Conservation (phyloP, 75 land plant genomes). For the Sequoiadendron giganteum region DNA sequence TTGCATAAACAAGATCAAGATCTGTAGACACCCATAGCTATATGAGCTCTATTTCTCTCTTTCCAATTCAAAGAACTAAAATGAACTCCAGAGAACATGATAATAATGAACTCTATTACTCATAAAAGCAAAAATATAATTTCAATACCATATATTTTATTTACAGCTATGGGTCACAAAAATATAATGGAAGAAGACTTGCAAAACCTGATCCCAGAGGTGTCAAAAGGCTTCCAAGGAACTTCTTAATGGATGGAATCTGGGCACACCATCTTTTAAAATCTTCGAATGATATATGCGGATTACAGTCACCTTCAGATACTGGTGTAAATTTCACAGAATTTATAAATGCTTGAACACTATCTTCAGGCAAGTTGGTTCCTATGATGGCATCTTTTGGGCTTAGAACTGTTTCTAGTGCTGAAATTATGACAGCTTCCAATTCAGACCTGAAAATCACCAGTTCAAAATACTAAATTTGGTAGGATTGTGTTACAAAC, state of each 20-base stretch:
- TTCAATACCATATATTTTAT: neutral
- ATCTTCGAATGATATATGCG: constrained; percentile 55
- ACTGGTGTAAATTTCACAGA: constrained; percentile 53
- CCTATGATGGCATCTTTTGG: constrained; percentile 29
- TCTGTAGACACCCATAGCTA: neutral
- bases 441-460: constrained; percentile 60
- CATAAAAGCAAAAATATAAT: neutral
- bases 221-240: constrained; percentile 63
- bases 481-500: neutral
- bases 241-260: constrained; percentile 80
- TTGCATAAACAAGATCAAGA: neutral
- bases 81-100: neutral
- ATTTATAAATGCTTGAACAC: constrained; percentile 46
- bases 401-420: constrained; percentile 50
- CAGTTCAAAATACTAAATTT: neutral
- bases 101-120: neutral
- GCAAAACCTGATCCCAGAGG: constrained; percentile 52
- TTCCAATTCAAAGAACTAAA: neutral
- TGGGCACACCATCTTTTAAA: constrained; percentile 71
- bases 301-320: constrained; percentile 26
- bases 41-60: neutral
- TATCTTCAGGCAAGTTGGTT: constrained; percentile 27
- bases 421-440: constrained; percentile 61
- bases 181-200: neutral
- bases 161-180: neutral